Base-by-base conservation (phyloP, 1,284 basidiomycete genomes). In the Stereum hirsutum region DNA sequence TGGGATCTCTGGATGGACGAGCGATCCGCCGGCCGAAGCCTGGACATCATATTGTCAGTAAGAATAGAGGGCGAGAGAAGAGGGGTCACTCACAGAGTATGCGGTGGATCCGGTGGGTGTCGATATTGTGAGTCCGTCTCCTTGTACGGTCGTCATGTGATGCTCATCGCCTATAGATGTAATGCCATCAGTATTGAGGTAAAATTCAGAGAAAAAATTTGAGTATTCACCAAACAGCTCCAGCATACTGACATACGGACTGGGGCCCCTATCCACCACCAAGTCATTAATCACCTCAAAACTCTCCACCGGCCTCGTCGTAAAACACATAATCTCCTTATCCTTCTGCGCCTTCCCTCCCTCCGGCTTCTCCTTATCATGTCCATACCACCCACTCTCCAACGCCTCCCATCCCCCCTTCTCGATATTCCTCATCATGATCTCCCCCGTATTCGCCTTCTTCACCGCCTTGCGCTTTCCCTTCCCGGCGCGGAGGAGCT, bases 261-360 rank as follows among this genome's bases (percentile, higher is more conserved):
- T 97, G 19, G 96, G 96, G 8, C 96, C 96, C 43, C 96, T 79
- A 60, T 99, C 96, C 26, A 99, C 94, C 14, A 99, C 96, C 24
- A 99, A 72, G 61, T 99, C 96, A 55, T 99, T 99, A 50, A 99
- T 65, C 20, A 99, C 92, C 65, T 99, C 95, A 55, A 99, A 99
- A 47, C 89, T 92, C 68, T 99, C 96, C 30, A 87, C 91, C 0
- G 96, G 89, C 42, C 92, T 69, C 1, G 96, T 99, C 21, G 90
- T 87, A 60, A 95, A 98, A 62, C 96, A 99, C 84, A 89, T 94
- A 51, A 99, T 95, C 65, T 97, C 91, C 70, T 85, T 95, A 64
- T 99, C 96, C 65, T 84, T 93, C 48, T 60, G 55, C 42, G 51
- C 55, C 53, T 73, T 73, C 19, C 63, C 63, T 12, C 67, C 65